A percentile compares a stretch with the other conserved stretches of the same genome.
Conservation (phyloP, 805 yeast species). For the Saccharomycopsis fermentans region DNA sequence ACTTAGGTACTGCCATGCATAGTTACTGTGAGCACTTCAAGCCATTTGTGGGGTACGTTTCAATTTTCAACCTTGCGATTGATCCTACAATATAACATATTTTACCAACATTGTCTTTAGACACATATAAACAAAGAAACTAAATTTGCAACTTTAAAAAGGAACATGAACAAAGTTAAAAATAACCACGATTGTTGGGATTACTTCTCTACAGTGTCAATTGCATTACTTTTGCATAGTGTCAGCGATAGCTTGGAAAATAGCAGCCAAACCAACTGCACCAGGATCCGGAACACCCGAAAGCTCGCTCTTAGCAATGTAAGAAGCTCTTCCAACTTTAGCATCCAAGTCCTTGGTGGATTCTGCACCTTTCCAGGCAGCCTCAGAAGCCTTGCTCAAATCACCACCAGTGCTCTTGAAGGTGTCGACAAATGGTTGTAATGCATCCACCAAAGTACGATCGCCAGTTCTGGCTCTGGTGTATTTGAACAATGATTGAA, state of each 20-base stretch:
- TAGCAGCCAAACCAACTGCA: constrained; percentile 70
- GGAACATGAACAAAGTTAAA: too few relatives aligned
- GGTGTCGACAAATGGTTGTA: constrained; percentile 69
- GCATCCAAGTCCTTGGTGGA: constrained; percentile 68
- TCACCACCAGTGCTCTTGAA: constrained; percentile 33
- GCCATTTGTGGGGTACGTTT: too few relatives aligned
- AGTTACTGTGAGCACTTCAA: too few relatives aligned
- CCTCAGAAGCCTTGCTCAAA: constrained; percentile 49
- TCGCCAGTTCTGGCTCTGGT: constrained; percentile 87
- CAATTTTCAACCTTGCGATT: too few relatives aligned
- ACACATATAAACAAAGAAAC: too few relatives aligned
- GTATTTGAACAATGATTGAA: constrained; percentile 68
- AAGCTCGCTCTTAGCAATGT: constrained; percentile 43
- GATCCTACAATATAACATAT: too few relatives aligned
- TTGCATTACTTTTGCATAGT: constrained; percentile 7
- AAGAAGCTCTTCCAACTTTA: constrained; percentile 88
- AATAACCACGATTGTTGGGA: too few relatives aligned
- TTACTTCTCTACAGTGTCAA: too few relatives aligned
- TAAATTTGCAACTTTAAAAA: too few relatives aligned
- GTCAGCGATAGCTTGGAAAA: constrained; percentile 23
- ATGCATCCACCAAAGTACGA: constrained; percentile 79
- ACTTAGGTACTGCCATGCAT: not conserved
- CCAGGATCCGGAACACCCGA: constrained; percentile 83
- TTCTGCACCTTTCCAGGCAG: constrained; percentile 70
- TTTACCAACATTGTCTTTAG: too few relatives aligned